Evolutionary conservation across 23 red algal genomes (phyloP), one percentile per base, ranked within the genome.

Genomic region (Pyropia haitanensis): DNA sequence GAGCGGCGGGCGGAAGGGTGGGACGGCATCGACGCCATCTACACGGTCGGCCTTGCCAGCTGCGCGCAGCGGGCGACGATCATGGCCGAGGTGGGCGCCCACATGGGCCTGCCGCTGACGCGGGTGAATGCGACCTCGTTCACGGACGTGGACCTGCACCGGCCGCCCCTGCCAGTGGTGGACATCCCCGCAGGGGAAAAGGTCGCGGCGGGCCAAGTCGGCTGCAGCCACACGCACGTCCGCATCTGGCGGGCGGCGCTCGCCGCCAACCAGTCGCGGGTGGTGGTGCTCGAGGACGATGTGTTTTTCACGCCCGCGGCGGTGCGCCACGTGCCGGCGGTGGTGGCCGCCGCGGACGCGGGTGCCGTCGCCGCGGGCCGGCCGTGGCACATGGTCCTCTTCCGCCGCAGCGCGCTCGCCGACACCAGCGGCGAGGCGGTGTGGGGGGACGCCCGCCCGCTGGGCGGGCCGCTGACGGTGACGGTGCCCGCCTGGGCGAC

Each of bases 231-330:
- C 27, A 76, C 85, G 18, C 85, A 89, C 56, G 76, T 89, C 29
- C 58, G 85, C 53, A 71, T 66, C 27, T 80, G 73, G 85, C 63
- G 78, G 18, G 56, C 77, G 49, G 78, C 78, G 18, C 69, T 79
- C 18, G 27, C 50, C 18, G 34, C 56, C 12, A 67, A 80, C 12
- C 65, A 64, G 60, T 66, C 73, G 55, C 28, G 56, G 13, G 49
- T 89, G 29, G 12, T 89, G 32, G 65, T 89, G 44, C 32, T 89
- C 7, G 85, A 89, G 70, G 85, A 89, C 72, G 85, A 89, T 74
- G 85, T 89, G 26, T 71, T 61, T 18, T 70, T 80, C 52, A 64
- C 56, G 28, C 6, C 46, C 23, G 51, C 33, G 54, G 18, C 61
- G 17, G 16, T 89, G 5, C 8, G 56, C 54, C 51, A 60, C 19